Conservation (phyloP, 768 basidiomycete genomes). For the Tylopilus rubrobrunneus region DNA sequence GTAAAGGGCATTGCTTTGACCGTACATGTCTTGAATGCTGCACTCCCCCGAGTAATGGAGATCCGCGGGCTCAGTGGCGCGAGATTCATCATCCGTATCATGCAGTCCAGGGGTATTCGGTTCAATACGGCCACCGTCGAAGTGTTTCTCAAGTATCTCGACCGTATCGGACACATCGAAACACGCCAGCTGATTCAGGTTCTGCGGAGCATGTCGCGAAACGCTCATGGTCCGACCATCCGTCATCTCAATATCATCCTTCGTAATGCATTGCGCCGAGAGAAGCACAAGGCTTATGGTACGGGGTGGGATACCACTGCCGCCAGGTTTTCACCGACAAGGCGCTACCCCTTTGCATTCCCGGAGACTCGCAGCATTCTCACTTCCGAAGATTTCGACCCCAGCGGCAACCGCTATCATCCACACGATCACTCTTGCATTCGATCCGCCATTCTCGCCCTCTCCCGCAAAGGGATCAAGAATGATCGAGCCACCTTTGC, state of each 20-base stretch:
- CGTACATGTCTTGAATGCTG: conserved; percentile 55
- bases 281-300: conserved; percentile 44
- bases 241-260: conserved; percentile 56
- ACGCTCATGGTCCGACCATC: conserved; percentile 44
- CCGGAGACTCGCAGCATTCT: conserved; percentile 13
- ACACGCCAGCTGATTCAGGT: conserved; percentile 47
- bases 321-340: conserved; percentile 35
- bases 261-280: conserved; percentile 46
- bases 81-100: conserved; percentile 46
- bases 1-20: conserved; percentile 34
- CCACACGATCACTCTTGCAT: conserved; percentile 31
- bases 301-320: conserved; percentile 46
- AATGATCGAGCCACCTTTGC: conserved; percentile 56
- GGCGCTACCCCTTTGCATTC: conserved; percentile 13
- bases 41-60: conserved; percentile 48
- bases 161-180: conserved; percentile 37
- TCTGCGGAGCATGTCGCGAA: conserved; percentile 44
- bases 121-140: conserved; percentile 55
- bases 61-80: conserved; percentile 48
- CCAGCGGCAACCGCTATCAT: conserved; percentile 40
- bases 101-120: conserved; percentile 47
- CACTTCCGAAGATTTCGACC: conserved; percentile 40
- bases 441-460: conserved; percentile 42
- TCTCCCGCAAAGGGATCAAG: conserved; percentile 45
- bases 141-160: conserved; percentile 52